Conservation (phyloP, 345 rosid species). For the Physaria fendleri region DNA sequence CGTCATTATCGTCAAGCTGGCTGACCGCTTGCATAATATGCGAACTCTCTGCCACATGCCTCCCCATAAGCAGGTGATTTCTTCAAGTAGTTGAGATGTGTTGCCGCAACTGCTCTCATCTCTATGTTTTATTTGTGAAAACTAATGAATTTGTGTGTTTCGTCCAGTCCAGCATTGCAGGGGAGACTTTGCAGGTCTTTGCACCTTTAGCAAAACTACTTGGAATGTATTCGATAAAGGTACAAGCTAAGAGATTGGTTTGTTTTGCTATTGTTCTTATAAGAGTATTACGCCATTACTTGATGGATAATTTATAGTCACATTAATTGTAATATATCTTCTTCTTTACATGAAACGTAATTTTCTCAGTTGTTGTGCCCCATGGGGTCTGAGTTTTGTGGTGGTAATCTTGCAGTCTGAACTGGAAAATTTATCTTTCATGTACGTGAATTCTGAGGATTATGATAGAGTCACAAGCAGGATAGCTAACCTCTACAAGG, state of each 20-base stretch:
- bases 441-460: conserved; percentile 93
- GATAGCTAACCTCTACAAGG: conserved; percentile 76
- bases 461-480: conserved; percentile 73
- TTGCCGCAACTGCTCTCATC: conserved; percentile 5
- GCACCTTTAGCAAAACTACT: conserved; percentile 95
- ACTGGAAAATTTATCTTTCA: conserved; percentile 91
- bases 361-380: conserved; percentile 4
- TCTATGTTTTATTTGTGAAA: conserved; percentile 9
- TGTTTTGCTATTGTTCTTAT: neutral
- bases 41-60: conserved; percentile 96
- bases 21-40: conserved; percentile 98
- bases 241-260: conserved; percentile 12
- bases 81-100: conserved; percentile 3
- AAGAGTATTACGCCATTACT: neutral
- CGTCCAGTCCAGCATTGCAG: conserved; percentile 89
- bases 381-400: conserved; percentile 12
- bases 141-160: conserved; percentile 26
- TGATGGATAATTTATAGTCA: neutral
- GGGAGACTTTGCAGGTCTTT: conserved; percentile 93
- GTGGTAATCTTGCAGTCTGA: conserved; percentile 64
- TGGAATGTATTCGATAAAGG: conserved; percentile 99
- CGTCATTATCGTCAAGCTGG: conserved; percentile 96
- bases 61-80: conserved; percentile 82
- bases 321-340: neutral
- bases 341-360: neutral